These are phyloP conservation scores for Zygosaccharomyces kombuchaensis DNA, from an alignment of 805 yeast species.

Conservation along the genomic window DNA sequence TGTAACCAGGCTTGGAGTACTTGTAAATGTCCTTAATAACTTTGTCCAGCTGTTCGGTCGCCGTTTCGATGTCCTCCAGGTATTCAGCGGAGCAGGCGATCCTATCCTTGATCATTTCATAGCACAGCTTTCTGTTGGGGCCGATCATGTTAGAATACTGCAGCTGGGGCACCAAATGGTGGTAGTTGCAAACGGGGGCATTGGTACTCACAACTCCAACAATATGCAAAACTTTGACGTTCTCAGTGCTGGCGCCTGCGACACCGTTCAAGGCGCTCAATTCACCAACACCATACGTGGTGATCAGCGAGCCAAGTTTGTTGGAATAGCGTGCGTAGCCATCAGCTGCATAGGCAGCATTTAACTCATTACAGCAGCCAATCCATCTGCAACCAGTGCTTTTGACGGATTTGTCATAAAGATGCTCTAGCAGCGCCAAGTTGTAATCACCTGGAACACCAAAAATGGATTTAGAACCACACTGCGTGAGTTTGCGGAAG, in stretches of 20 bases:
- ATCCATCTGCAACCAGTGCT: constrained; percentile 47
- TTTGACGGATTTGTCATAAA: constrained; percentile 41
- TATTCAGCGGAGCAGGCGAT: constrained; percentile 54
- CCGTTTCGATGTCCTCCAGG: constrained; percentile 42
- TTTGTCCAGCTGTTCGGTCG: constrained; percentile 56
- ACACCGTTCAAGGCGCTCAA: constrained; percentile 72
- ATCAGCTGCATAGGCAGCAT: constrained; percentile 86
- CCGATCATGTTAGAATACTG: constrained; percentile 40
- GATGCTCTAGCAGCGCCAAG: constrained; percentile 60
- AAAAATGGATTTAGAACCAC: constrained; percentile 57
- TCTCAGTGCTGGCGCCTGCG: constrained; percentile 82
- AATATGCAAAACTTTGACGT: constrained; percentile 68
- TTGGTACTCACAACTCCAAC: constrained; percentile 45
- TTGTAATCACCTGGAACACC: constrained; percentile 83
- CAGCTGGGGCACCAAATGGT: constrained; percentile 56
- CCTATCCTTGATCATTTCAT: constrained; percentile 53
- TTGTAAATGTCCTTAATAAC: constrained; percentile 53
- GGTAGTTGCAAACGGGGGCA: constrained; percentile 37
- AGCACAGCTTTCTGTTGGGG: constrained; percentile 67
- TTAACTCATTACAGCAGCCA: constrained; percentile 84
- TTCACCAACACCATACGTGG: constrained; percentile 81
- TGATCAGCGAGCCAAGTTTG: constrained; percentile 28
- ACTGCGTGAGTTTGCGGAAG: constrained; percentile 50
- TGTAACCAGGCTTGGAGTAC: constrained; percentile 73
- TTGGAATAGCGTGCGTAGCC: constrained; percentile 66